Percentiles rank a stretch among this genome's conserved stretches.
phyloP scores from a whole-genome alignment of 177 flowering plant genomes.

The Vitis hybrid region DNA sequence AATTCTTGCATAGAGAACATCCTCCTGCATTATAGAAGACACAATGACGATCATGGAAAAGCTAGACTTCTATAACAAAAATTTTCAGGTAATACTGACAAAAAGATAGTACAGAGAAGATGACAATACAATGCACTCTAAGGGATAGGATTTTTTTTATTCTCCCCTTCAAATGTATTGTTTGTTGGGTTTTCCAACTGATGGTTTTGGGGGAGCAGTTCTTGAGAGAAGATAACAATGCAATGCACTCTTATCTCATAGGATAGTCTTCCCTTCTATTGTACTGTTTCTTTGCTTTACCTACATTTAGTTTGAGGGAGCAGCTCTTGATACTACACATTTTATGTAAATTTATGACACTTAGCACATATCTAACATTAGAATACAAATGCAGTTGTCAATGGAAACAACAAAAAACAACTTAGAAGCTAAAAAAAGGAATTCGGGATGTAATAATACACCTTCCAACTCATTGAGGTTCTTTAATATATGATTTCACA shows the following conservation, averaged over 20 bases:
- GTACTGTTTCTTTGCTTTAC: background rate
- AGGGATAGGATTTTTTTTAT: too few species aligned
- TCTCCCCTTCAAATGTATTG: too few species aligned
- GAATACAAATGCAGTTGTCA: background rate
- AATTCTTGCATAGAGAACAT: conserved; percentile 94
- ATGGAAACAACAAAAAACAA: background rate
- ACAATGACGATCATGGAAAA: conserved; percentile 4
- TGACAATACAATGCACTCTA: too few species aligned
- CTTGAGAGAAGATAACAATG: background rate
- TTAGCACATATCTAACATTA: background rate
- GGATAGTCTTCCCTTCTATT: background rate
- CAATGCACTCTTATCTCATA: background rate
- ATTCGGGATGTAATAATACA: background rate
- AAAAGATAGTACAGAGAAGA: background rate
- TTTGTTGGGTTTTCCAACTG: too few species aligned
- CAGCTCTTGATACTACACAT: background rate
- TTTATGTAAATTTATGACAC: background rate
- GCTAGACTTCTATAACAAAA: background rate
- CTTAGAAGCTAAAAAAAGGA: background rate
- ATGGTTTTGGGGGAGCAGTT: background rate
- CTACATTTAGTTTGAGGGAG: background rate
- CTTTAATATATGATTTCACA: background rate
- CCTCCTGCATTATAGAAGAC: conserved; percentile 64
- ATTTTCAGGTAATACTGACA: background rate
- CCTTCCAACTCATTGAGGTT: background rate